Evolutionary conservation across 2,329 filamentous ascomycete species (phyloP).

Genomic region (Periconia digitata): DNA sequence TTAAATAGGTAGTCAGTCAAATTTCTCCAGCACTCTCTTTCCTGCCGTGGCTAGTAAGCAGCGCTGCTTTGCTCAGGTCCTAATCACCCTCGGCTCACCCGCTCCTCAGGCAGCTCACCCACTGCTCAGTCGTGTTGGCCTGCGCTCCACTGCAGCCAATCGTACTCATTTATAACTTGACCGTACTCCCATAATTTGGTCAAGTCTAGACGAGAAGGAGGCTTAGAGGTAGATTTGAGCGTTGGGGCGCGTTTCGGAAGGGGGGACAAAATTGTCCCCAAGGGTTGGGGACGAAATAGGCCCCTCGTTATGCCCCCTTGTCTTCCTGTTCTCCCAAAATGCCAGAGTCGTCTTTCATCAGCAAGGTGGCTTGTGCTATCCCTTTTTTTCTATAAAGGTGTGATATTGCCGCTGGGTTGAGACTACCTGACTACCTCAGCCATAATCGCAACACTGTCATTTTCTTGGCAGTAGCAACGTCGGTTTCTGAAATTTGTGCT

Average conservation of each 20-base stretch:
- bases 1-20: conserved; percentile 4
- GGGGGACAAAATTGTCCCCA: conserved; percentile 2
- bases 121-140: conserved; percentile 11
- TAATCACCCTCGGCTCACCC: conserved; percentile 11
- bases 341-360: conserved; percentile 4
- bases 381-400: conserved; percentile 15
- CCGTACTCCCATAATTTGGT: conserved; percentile 6
- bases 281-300: conserved; percentile 7
- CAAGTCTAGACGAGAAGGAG: conserved; percentile 12
- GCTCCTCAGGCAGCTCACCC: conserved; percentile 12
- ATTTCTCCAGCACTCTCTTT: conserved; percentile 10
- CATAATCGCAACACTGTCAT: conserved; percentile 10
- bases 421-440: conserved; percentile 10
- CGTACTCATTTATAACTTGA: conserved; percentile 7
- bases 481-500: conserved; percentile 7
- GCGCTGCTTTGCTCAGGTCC: conserved; percentile 13
- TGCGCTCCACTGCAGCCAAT: conserved; percentile 8
- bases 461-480: conserved; percentile 7
- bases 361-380: conserved; percentile 9
- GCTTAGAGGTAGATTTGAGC: conserved; percentile 10
- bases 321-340: conserved; percentile 1
- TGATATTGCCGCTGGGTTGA: conserved; percentile 6
- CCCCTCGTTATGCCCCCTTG: conserved; percentile 1
- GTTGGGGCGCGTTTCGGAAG: conserved; percentile 7
- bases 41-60: conserved; percentile 11